Conservation (phyloP, 1,139 yeast genomes). For the Nakaseomyces uthaithaninus region DNA sequence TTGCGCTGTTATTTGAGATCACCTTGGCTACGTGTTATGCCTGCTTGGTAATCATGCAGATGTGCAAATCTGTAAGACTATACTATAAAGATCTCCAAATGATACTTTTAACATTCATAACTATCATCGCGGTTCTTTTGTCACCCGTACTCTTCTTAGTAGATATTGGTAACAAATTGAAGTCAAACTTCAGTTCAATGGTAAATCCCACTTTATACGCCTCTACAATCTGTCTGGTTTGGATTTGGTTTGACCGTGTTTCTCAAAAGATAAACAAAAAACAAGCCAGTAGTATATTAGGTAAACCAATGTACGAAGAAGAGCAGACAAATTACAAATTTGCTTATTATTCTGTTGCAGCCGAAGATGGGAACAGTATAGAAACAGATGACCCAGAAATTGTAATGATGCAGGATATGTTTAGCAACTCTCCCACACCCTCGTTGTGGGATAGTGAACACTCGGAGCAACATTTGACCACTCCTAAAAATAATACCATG, state of each 20-base stretch:
- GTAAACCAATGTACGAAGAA: conserved; percentile 70
- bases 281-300: conserved; percentile 73
- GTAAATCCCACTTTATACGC: conserved; percentile 66
- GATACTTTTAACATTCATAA: conserved; percentile 49
- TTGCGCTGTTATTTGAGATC: conserved; percentile 68
- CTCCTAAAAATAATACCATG: not conserved
- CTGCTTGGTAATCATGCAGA: conserved; percentile 52
- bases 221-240: conserved; percentile 67
- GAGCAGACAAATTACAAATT: conserved; percentile 26
- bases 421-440: not conserved
- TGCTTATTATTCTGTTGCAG: conserved; percentile 23
- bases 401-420: not conserved
- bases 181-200: conserved; percentile 62
- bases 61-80: conserved; percentile 41
- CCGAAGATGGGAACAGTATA: not conserved
- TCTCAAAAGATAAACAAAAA: conserved; percentile 51
- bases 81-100: conserved; percentile 44
- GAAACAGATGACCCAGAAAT: conserved; percentile 4
- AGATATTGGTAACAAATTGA: conserved; percentile 67
- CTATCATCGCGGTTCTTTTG: conserved; percentile 50
- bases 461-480: not conserved
- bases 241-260: conserved; percentile 83
- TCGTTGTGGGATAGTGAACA: not conserved
- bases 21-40: conserved; percentile 68
- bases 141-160: conserved; percentile 73